A percentile compares a stretch with the other conserved stretches of the same genome.
phyloP scores from a whole-genome alignment of 441 rosid genomes.

The Raphanus hybrid region DNA sequence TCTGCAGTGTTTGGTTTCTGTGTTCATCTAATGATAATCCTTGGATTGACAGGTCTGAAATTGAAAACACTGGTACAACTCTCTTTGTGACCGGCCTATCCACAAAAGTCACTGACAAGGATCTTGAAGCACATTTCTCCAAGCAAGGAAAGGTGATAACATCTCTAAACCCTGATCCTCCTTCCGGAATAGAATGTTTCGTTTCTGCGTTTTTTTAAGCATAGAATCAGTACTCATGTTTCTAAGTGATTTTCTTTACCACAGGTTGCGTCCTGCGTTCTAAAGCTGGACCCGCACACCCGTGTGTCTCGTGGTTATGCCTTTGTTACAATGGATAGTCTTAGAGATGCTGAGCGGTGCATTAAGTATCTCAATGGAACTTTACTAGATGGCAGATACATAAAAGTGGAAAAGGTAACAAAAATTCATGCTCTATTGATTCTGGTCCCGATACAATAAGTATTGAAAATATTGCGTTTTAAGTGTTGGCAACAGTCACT shows the following conservation, averaged over 20 bases:
- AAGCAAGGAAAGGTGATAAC: slow-evolving; percentile 91
- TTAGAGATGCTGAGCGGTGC: slow-evolving; percentile 88
- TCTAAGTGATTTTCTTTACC: slow-evolving; percentile 19
- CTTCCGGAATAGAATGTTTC: not conserved
- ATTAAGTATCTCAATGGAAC: slow-evolving; percentile 94
- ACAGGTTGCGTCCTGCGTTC: slow-evolving; percentile 88
- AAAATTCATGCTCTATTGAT: slow-evolving; percentile 18
- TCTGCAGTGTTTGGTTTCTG: slow-evolving; percentile 8
- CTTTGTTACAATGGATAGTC: slow-evolving; percentile 80
- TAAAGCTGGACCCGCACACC: slow-evolving; percentile 91
- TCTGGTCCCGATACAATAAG: slow-evolving; percentile 30
- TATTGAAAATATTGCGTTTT: slow-evolving; percentile 52
- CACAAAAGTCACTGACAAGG: slow-evolving; percentile 87
- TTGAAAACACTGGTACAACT: slow-evolving; percentile 72
- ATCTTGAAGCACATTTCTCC: slow-evolving; percentile 87
- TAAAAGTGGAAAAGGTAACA: slow-evolving; percentile 93
- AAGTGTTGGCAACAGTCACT: slow-evolving; percentile 51
- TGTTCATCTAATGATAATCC: slow-evolving; percentile 2
- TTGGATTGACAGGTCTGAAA: slow-evolving; percentile 51
- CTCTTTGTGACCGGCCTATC: slow-evolving; percentile 96
- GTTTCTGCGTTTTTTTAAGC: not conserved
- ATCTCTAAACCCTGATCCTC: slow-evolving; percentile 14
- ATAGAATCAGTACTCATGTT: not conserved
- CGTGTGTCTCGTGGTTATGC: slow-evolving; percentile 96
- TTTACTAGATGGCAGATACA: slow-evolving; percentile 87